phyloP scores from a whole-genome alignment of 306 rosid genomes.

The Arachis stenosperma region DNA sequence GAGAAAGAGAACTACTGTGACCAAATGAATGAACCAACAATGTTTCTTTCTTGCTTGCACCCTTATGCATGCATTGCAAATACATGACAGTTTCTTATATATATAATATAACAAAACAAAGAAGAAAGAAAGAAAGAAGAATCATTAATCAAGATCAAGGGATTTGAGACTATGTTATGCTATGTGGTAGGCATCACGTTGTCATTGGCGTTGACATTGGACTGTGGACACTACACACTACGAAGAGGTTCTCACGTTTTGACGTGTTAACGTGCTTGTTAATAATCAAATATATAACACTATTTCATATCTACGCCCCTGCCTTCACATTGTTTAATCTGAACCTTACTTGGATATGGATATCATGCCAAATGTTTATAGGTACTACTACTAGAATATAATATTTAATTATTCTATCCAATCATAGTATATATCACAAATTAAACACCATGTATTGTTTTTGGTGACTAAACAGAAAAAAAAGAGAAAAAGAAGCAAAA shows the following conservation, averaged over 20 bases:
- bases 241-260: constrained; percentile 69
- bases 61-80: constrained; percentile 8
- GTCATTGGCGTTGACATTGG: constrained; percentile 50
- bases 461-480: too few relatives aligned
- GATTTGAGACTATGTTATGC: background rate
- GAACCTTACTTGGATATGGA: too few relatives aligned
- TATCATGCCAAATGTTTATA: too few relatives aligned
- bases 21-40: background rate
- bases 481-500: too few relatives aligned
- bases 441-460: too few relatives aligned
- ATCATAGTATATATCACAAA: too few relatives aligned
- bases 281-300: too few relatives aligned
- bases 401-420: too few relatives aligned
- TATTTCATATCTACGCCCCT: too few relatives aligned
- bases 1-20: constrained; percentile 28
- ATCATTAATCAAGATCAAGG: too few relatives aligned
- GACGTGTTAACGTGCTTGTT: constrained; percentile 39
- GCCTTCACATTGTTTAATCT: too few relatives aligned
- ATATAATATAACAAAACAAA: background rate
- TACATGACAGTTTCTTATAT: background rate
- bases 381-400: too few relatives aligned
- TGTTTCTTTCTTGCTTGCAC: background rate
- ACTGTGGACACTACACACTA: constrained; percentile 3
- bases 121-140: constrained; percentile 12
- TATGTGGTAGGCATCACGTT: constrained; percentile 51